These are phyloP conservation scores for Cladosporium halotolerans DNA, from an alignment of 2,329 filamentous ascomycete genomes.

Conservation along the genomic window DNA sequence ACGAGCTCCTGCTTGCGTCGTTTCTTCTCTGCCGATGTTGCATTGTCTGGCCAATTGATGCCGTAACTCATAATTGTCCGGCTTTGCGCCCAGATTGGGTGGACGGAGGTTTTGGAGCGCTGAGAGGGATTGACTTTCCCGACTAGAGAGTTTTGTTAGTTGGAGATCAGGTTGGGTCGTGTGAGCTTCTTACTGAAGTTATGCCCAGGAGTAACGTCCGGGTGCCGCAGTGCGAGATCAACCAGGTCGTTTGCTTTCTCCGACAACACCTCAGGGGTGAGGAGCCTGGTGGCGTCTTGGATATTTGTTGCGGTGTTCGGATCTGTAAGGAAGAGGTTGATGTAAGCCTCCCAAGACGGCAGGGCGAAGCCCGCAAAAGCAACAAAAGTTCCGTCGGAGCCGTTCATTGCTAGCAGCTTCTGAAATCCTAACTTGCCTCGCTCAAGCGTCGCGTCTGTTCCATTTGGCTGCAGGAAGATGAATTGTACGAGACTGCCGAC, in stretches of 20 bases:
- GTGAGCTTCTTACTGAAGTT: neutral
- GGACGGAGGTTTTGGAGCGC: neutral
- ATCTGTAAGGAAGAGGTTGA: neutral
- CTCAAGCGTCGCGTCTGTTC: neutral
- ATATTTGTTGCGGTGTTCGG: neutral
- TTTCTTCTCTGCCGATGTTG: neutral
- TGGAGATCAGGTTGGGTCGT: neutral
- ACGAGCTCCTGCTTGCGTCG: neutral
- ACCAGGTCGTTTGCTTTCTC: neutral
- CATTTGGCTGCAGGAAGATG: conserved; percentile 1
- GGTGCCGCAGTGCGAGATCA: neutral
- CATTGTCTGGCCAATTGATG: conserved; percentile 1
- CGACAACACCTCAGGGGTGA: neutral
- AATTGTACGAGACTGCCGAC: neutral
- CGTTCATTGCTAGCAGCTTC: neutral
- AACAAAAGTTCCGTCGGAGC: neutral
- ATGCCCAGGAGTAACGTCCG: neutral
- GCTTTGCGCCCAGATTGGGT: neutral
- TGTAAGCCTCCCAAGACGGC: conserved; percentile 2
- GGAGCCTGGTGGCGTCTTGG: neutral
- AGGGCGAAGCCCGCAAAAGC: neutral
- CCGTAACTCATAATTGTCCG: neutral
- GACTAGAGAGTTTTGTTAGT: neutral
- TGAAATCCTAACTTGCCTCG: neutral
- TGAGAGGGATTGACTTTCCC: neutral